Evolutionary conservation across 345 rosid genomes (phyloP), one percentile per base, ranked within the genome.

Genomic region (Eucalyptus cloeziana): DNA sequence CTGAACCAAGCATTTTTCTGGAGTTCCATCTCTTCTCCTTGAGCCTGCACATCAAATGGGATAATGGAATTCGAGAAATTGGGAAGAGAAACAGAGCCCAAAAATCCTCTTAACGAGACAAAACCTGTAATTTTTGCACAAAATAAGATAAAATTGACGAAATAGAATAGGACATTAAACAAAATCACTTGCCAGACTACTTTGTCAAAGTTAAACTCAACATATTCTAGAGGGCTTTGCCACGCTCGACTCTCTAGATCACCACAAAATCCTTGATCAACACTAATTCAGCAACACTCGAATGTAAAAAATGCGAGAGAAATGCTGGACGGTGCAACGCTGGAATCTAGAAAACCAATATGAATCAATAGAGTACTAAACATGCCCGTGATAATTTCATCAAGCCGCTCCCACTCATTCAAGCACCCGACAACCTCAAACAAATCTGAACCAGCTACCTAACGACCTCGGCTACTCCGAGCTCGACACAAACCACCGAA

Each of bases 21-120:
- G 95, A 83, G 92, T 95, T 96, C 95, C 97, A 94, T 93, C 95
- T 92, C 93, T 91, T 94, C 88, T 95, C 97, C 92, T 94, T 95
- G 89, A 86, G 93, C 96, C 97, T 94, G 90, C 91, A 91, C 85
- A 27, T 86, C 54, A 14, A 89, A 37, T 86, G 88, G 76, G 13
- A 6, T 76, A 4, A 40, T 76, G 85, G 51, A 87, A 87, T 60
- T 44, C 69, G 1, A n/a, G 21, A 60, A 51, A 33, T 27, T 13
- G n/a, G 45, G 25, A 86, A 52, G 45, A 21, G 67, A 86, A 86
- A 54, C 87, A 86, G 43, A 17, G 69, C 67, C 87, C 49, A 52
- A 86, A 86, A 52, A 33, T 2, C 13, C 43, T 1, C 67, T 49
- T 86, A 21, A 43, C 19, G 58, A 19, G 30, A 37, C 87, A 49